These are phyloP conservation scores for Aspergillus olivimuriae DNA, from an alignment of 495 filamentous ascomycete species.

Conservation along the genomic window DNA sequence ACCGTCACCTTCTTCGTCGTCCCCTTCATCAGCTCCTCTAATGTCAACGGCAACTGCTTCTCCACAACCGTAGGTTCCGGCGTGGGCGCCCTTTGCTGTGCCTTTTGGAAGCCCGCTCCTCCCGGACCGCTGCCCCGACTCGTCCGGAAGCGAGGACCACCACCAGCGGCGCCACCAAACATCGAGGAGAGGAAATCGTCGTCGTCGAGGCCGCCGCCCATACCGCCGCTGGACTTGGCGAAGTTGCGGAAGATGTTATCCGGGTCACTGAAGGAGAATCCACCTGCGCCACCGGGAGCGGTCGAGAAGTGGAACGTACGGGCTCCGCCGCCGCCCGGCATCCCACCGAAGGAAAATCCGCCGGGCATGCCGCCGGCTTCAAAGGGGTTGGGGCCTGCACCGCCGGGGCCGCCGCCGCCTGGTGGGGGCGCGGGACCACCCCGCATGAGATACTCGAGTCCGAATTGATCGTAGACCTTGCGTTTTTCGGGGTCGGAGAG, in stretches of 20 bases:
- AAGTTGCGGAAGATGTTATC: constrained; percentile 82
- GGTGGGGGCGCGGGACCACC: constrained; percentile 71
- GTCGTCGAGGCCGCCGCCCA: constrained; percentile 46
- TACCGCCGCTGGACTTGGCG: constrained; percentile 46
- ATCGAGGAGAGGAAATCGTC: constrained; percentile 50
- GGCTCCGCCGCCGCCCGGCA: constrained; percentile 50
- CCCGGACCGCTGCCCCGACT: constrained; percentile 25
- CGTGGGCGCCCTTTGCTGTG: constrained; percentile 48
- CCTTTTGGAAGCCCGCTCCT: constrained; percentile 43
- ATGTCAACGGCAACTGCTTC: constrained; percentile 67
- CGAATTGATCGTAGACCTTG: constrained; percentile 91
- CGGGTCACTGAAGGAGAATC: constrained; percentile 76
- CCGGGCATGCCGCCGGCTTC: constrained; percentile 53
- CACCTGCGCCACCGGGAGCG: constrained; percentile 41
- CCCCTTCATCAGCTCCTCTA: constrained; percentile 84
- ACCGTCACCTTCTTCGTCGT: constrained; percentile 94
- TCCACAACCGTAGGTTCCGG: constrained; percentile 89
- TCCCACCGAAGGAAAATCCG: constrained; percentile 47
- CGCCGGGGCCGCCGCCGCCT: constrained; percentile 38
- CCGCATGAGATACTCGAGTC: constrained; percentile 84
- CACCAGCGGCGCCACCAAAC: constrained; percentile 36
- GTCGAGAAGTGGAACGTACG: constrained; percentile 74
- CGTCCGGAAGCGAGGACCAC: constrained; percentile 28
- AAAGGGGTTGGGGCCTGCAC: constrained; percentile 43
- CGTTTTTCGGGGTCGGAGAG: constrained; percentile 96